Conservation (phyloP, 23 red algal species). For the Cyanidioschyzon merolae region DNA sequence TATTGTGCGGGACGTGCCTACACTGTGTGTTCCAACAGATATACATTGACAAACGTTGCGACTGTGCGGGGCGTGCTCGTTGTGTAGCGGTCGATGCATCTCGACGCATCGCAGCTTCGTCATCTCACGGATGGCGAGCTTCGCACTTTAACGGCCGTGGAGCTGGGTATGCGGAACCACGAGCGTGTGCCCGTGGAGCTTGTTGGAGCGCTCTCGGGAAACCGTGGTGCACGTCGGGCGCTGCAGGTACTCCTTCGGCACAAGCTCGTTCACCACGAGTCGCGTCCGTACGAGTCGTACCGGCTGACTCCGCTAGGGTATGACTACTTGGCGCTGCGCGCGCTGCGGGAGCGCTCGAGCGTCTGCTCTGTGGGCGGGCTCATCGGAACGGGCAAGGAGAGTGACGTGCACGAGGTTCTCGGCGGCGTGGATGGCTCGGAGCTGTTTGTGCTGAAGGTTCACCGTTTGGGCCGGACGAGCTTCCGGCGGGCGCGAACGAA, state of each 20-base stretch:
- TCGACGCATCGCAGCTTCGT: slow-evolving; percentile 61
- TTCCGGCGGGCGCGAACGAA: slow-evolving; percentile 76
- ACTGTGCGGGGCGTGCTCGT: no score
- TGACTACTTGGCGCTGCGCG: slow-evolving; percentile 78
- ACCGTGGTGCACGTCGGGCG: slow-evolving; percentile 34
- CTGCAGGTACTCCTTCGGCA: slow-evolving; percentile 53
- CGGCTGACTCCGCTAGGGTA: slow-evolving; percentile 85
- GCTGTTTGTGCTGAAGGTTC: slow-evolving; percentile 73
- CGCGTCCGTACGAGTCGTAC: slow-evolving; percentile 61
- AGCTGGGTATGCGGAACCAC: slow-evolving; percentile 99
- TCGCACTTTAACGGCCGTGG: slow-evolving; percentile 79
- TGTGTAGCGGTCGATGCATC: slow-evolving; percentile 45
- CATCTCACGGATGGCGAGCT: slow-evolving; percentile 65
- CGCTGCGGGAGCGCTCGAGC: slow-evolving; percentile 53
- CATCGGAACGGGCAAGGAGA: slow-evolving; percentile 94
- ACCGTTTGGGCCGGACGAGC: slow-evolving; percentile 82
- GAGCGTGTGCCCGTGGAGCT: slow-evolving; percentile 74
- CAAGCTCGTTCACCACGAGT: slow-evolving; percentile 86
- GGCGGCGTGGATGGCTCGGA: slow-evolving; percentile 25
- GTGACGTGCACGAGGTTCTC: slow-evolving; percentile 63
- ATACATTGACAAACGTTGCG: no score
- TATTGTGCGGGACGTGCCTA: no score
- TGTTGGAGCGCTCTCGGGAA: slow-evolving; percentile 45
- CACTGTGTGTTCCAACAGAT: no score
- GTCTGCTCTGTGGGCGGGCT: slow-evolving; percentile 49